These are phyloP conservation scores for Osmanthus fragrans DNA, from an alignment of 257 asterid genomes.

Conservation along the genomic window DNA sequence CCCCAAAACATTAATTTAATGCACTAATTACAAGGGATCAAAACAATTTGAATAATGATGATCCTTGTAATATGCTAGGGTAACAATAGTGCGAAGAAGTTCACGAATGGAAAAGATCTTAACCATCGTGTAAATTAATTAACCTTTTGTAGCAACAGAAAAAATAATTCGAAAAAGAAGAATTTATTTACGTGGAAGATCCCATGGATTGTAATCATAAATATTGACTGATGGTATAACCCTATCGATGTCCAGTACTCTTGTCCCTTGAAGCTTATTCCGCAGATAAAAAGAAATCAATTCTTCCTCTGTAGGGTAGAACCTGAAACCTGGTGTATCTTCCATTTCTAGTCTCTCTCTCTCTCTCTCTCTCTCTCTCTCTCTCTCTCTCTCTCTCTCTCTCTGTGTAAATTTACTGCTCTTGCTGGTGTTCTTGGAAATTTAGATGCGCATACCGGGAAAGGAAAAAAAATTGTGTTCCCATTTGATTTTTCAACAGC, in stretches of 20 bases:
- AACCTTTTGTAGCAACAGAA: neutral
- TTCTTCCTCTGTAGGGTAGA: conserved; percentile 65
- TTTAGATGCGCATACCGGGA: conserved; percentile 5
- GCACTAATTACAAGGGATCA: neutral
- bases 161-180: neutral
- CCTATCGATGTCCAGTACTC: conserved; percentile 26
- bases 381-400: neutral
- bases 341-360: conserved; percentile 27
- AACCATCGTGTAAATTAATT: too few species aligned
- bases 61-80: too few species aligned
- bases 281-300: conserved; percentile 50
- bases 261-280: conserved; percentile 42
- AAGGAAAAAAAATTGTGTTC: too few species aligned
- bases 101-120: too few species aligned
- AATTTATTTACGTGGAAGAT: conserved; percentile 50
- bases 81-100: too few species aligned
- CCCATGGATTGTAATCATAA: conserved; percentile 55
- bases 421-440: conserved; percentile 11
- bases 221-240: conserved; percentile 56
- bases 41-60: too few species aligned
- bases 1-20: neutral
- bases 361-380: too few species aligned
- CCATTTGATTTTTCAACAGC: too few species aligned
- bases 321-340: conserved; percentile 54
- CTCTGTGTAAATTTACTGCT: too few species aligned